A percentile compares a stretch with the other conserved stretches of the same genome.
Evolutionary conservation across 352 stramenopile genomes (phyloP).

Genomic region (Phytophthora hybrid): DNA sequence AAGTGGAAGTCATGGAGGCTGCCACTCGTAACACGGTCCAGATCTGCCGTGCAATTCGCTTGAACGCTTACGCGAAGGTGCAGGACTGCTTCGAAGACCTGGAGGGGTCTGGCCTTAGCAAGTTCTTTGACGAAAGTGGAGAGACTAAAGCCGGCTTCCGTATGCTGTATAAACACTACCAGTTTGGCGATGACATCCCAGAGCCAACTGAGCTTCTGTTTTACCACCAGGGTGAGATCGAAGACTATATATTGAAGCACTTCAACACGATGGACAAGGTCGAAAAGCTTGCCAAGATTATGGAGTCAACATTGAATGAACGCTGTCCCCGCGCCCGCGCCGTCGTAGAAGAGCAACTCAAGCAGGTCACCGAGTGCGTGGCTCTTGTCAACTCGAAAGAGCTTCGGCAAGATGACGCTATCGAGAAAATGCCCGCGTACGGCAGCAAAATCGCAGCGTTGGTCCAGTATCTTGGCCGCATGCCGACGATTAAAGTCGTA

Average conservation of each 20-base stretch:
- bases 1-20: slow-evolving; percentile 63
- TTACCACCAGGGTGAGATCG: slow-evolving; percentile 68
- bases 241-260: slow-evolving; percentile 75
- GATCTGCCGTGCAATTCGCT: slow-evolving; percentile 59
- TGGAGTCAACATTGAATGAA: slow-evolving; percentile 70
- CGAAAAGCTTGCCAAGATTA: slow-evolving; percentile 54
- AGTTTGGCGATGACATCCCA: slow-evolving; percentile 46
- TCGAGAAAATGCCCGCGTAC: slow-evolving; percentile 48
- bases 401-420: slow-evolving; percentile 29
- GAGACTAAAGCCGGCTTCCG: slow-evolving; percentile 71
- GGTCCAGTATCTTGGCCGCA: slow-evolving; percentile 66
- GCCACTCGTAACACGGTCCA: slow-evolving; percentile 72
- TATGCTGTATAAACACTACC: slow-evolving; percentile 72
- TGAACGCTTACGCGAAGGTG: slow-evolving; percentile 57
- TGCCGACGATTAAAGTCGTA: slow-evolving; percentile 73
- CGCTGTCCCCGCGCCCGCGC: slow-evolving; percentile 57
- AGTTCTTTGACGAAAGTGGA: slow-evolving; percentile 56
- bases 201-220: slow-evolving; percentile 73
- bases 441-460: slow-evolving; percentile 82
- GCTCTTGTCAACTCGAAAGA: slow-evolving; percentile 41
- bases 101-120: slow-evolving; percentile 43
- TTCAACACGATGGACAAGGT: slow-evolving; percentile 50
- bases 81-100: slow-evolving; percentile 67
- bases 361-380: slow-evolving; percentile 61
- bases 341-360: slow-evolving; percentile 61